Base-by-base conservation (phyloP, 495 filamentous ascomycete genomes). In the Penicillium diatomitis region DNA sequence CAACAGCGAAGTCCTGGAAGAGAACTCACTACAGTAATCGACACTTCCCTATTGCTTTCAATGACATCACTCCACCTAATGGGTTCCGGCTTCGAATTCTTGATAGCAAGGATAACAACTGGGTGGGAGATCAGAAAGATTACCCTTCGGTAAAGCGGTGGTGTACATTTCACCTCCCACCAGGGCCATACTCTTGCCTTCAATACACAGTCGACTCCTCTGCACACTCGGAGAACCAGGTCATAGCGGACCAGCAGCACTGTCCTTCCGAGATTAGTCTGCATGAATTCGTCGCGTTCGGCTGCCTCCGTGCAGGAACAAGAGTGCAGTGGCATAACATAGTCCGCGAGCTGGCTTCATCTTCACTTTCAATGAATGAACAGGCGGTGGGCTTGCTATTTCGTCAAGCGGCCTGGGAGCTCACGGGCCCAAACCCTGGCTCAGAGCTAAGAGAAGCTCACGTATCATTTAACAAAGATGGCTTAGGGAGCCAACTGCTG, bases 281-380 rank as follows among this genome's bases (percentile, higher is more conserved):
- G 4, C 71, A 78, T 28, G 76, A 80, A 46, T 76, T 67, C 52
- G 61, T 67, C 32, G 68, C 72, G 3, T 70, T 81, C 44, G 66
- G 67, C 0, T 58, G 65, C 29, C 51, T 80, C 12, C 68, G 75
- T 4, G 55, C 71, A 0, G 77, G 76, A 2, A 53, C 66, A 31
- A 54, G 57, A 0, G 52, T 80, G 32, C 75, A 79, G 38, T 77
- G 76, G 71, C 53, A 68, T 7, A 80, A 80, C 39, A 37, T 37
- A 37, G 35, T 37, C 35, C 35, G 35, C 35, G 35, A 41, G 28
- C 41, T 44, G 32, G 41, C 41, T 29, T 44, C 41, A 29, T 32
- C 41, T 30, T 44, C 41, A 30, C 41, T 44, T 32, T 30, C 41
- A 32, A 44, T 44, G 28, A 44, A 44, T 44, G 32, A 44, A 44